Evolutionary conservation across 192 early-diverging fungal genomes (phyloP).

Genomic region (Cetraspora pellucida): DNA sequence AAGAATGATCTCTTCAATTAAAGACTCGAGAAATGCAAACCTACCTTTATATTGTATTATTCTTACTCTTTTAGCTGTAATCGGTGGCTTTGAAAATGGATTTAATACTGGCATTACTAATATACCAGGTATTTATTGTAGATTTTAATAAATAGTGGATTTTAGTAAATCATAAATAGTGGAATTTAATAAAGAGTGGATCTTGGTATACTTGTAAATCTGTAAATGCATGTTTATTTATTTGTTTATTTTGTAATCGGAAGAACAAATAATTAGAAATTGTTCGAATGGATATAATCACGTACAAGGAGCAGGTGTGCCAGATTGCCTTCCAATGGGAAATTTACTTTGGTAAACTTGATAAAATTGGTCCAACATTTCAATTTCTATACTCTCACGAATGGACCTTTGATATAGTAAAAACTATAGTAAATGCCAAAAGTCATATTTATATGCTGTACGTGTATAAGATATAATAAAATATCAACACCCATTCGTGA

Average conservation of each 20-base stretch:
- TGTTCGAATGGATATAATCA: constrained; percentile 33
- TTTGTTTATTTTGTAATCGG: neutral
- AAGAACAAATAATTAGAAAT: constrained; percentile 3
- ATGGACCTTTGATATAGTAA: too few relatives aligned
- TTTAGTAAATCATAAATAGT: neutral
- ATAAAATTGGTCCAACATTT: too few relatives aligned
- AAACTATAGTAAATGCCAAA: too few relatives aligned
- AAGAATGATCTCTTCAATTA: too few relatives aligned
- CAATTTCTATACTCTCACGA: too few relatives aligned
- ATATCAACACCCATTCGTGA: neutral
- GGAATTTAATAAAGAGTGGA: neutral
- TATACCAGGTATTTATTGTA: neutral
- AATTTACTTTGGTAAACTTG: constrained; percentile 39
- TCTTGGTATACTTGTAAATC: neutral
- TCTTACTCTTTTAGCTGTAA: neutral
- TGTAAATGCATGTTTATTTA: neutral
- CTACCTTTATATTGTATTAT: neutral
- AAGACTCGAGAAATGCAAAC: neutral
- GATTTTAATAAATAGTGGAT: neutral
- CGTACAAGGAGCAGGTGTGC: constrained; percentile 7
- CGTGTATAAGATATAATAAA: neutral
- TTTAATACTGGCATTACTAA: neutral
- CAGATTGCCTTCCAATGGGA: constrained; percentile 43
- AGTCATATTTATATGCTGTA: too few relatives aligned
- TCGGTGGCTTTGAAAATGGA: neutral